Evolutionary conservation across 1,284 basidiomycete genomes (phyloP).

Genomic region (Ganoderma boninense): DNA sequence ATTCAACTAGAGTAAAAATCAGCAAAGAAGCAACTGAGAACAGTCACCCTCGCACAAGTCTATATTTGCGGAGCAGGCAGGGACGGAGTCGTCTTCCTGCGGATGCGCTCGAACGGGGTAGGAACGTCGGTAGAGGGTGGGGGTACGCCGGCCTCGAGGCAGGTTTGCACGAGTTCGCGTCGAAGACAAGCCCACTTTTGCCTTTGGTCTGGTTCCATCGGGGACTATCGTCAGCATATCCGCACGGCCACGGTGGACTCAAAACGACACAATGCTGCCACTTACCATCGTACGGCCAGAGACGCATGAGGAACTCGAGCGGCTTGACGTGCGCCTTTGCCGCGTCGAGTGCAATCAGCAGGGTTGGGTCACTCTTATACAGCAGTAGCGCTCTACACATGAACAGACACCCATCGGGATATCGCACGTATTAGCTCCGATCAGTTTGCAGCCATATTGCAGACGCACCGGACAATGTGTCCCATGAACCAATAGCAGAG

Average conservation of each 20-base stretch:
- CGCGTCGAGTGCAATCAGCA: slow-evolving; percentile 70
- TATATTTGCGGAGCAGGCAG: not conserved
- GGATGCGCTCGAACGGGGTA: not conserved
- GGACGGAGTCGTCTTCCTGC: not conserved
- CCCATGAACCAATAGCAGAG: slow-evolving; percentile 81
- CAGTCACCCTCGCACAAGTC: not conserved
- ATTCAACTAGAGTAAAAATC: not conserved
- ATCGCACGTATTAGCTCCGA: too few relatives aligned
- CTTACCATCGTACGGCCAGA: slow-evolving; percentile 74
- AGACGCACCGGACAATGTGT: slow-evolving; percentile 64
- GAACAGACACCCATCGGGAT: not conserved
- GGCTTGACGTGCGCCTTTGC: slow-evolving; percentile 65
- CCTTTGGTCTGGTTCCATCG: slow-evolving; percentile 9
- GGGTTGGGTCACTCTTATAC: slow-evolving; percentile 65
- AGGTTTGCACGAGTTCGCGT: slow-evolving; percentile 14
- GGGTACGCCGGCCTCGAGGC: slow-evolving; percentile 11
- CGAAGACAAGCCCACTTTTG: slow-evolving; percentile 15
- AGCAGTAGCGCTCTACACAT: slow-evolving; percentile 58
- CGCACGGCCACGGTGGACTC: not conserved
- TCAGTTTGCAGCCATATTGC: not conserved
- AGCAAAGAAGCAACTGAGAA: not conserved
- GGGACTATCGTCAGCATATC: not conserved
- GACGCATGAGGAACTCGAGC: slow-evolving; percentile 65
- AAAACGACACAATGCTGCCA: not conserved
- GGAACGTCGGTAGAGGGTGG: slow-evolving; percentile 9